Base-by-base conservation (phyloP, 306 rosid genomes). In the Urtica urens region DNA sequence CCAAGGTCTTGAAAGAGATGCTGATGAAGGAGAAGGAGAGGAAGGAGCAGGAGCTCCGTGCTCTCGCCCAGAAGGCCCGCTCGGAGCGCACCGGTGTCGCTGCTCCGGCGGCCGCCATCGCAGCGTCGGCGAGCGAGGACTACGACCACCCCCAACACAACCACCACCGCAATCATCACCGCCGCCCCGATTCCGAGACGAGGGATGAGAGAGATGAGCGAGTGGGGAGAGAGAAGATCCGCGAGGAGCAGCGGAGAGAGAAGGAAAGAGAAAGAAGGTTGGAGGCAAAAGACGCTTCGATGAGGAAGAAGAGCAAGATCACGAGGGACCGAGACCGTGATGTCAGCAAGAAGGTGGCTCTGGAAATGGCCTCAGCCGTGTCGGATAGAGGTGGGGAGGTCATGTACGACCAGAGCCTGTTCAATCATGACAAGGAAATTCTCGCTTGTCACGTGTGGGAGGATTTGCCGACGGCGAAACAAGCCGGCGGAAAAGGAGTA, bases 281-380 rank as follows among this genome's bases (percentile, higher is more conserved):
- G 67, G 97, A 88, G 38, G 90, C 84, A 12, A 88, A 84, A 67
- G 97, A 88, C 64, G 84, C 78, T 31, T 80, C 97, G 10, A 74
- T 78, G 93, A 93, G 97, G 23, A 81, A 88, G 86, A 88, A 71
- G 59, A 88, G 95, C 64, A 88, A 88, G 75, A 78, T 84, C 46
- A 88, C 95, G 7, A 69, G 97, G 59, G 95, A 88, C 43, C 70
- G 95, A 69, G 96, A 88, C 50, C 88, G 95, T 48, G 96, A 88
- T 70, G 38, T 83, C 8, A 88, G 95, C 55, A 95, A 88, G 76
- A 84, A 88, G 61, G 96, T 88, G 59, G 93, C 97, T 33, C 97
- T 84, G 58, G 93, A 86, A 34, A 61, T 84, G 95, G 95, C 97
- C 38, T 76, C 86, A n/a, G 50, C 86, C 0, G 84, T 83, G 60